Conservation (phyloP, 305 asterid species). For the Fraxinus latifolia region DNA sequence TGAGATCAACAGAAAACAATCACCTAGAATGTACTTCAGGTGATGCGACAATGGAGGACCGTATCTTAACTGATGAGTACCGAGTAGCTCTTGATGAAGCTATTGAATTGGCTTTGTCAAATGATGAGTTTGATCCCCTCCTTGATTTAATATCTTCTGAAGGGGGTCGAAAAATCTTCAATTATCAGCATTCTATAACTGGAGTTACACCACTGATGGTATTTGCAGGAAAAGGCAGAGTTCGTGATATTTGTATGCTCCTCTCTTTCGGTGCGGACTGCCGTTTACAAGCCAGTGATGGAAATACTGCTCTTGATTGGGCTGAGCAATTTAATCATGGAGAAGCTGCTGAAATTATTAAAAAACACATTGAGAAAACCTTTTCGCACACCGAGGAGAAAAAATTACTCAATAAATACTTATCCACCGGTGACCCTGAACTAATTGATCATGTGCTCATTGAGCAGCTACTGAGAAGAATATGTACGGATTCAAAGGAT, state of each 20-base stretch:
- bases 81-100: conserved; percentile 76
- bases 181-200: conserved; percentile 71
- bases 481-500: conserved; percentile 60
- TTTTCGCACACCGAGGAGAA: conserved; percentile 44
- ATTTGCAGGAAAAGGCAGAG: conserved; percentile 72
- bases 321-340: conserved; percentile 54
- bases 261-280: conserved; percentile 80
- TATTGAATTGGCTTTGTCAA: conserved; percentile 59
- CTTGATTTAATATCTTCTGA: conserved; percentile 69
- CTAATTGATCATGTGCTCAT: conserved; percentile 74
- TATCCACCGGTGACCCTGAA: conserved; percentile 64
- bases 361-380: conserved; percentile 48
- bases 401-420: conserved; percentile 63
- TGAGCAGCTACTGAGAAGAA: conserved; percentile 67
- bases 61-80: conserved; percentile 52
- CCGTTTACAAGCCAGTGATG: conserved; percentile 49
- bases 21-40: conserved; percentile 25
- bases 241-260: conserved; percentile 79
- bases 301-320: conserved; percentile 70
- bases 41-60: conserved; percentile 32
- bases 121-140: conserved; percentile 68
- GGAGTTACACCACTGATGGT: conserved; percentile 92
- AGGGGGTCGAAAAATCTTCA: conserved; percentile 43
- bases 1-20: conserved; percentile 46
- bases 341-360: conserved; percentile 66